phyloP scores from a whole-genome alignment of 1,284 basidiomycete genomes.

The Pterula multifida region DNA sequence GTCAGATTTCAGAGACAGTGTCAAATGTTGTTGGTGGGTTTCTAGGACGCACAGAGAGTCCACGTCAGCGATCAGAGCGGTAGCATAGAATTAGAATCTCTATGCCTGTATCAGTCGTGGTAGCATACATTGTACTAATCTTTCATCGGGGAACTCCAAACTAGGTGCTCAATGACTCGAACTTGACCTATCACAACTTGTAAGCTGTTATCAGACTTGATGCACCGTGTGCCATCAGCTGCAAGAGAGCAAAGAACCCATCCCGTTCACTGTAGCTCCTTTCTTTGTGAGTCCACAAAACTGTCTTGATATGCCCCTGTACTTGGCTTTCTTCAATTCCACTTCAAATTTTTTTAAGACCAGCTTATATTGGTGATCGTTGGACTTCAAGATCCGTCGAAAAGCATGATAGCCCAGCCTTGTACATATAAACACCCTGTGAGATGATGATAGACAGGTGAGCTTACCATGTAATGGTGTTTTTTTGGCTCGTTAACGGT shows the following conservation, averaged over 20 bases:
- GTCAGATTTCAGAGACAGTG: constrained; percentile 65
- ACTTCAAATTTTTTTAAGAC: not conserved
- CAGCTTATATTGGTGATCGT: not conserved
- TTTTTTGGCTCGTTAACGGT: not conserved
- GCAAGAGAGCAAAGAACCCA: not conserved
- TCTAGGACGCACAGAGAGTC: constrained; percentile 25
- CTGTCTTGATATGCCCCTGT: not conserved
- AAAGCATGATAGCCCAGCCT: not conserved
- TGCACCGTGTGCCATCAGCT: no score
- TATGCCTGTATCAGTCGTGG: no score
- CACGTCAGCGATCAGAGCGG: not conserved
- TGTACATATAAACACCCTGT: not conserved
- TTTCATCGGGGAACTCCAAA: no score
- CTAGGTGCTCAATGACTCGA: no score
- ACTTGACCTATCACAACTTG: no score
- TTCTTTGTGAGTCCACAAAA: not conserved
- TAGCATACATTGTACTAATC: no score
- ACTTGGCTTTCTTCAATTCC: not conserved
- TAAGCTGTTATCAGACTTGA: no score
- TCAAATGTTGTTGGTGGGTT: constrained; percentile 66
- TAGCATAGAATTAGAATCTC: no score
- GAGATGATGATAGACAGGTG: not conserved
- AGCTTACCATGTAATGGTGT: not conserved
- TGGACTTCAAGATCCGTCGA: not conserved
- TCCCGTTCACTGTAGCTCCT: not conserved